These are phyloP conservation scores for Eimeria tenella DNA, from an alignment of 169 alveolate genomes.

Conservation along the genomic window DNA sequence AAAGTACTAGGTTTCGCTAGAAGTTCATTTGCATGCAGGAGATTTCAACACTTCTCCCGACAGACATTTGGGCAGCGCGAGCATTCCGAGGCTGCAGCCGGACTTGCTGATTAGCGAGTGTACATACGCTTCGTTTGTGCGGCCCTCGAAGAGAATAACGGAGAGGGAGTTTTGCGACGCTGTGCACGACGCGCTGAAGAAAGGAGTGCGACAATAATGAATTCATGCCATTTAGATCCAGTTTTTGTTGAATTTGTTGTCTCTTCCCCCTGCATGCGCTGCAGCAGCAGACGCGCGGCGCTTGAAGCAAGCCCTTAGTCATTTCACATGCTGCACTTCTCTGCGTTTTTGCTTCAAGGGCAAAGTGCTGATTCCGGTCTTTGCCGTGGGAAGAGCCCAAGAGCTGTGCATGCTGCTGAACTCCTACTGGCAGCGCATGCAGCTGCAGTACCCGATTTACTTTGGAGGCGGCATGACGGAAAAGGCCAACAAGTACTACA, in stretches of 20 bases:
- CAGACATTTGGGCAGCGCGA: constrained; percentile 80
- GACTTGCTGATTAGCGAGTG: constrained; percentile 96
- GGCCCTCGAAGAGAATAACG: constrained; percentile 97
- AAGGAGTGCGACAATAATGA: constrained; percentile 88
- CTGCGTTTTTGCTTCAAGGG: constrained; percentile 26
- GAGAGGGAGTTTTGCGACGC: constrained; percentile 96
- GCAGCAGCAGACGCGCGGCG: background rate
- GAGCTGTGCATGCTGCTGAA: constrained; percentile 98
- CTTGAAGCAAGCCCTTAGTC: background rate
- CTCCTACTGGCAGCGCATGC: constrained; percentile 97
- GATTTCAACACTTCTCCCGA: constrained; percentile 98
- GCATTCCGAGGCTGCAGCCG: constrained; percentile 93
- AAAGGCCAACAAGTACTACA: constrained; percentile 96
- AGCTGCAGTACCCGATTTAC: constrained; percentile 95
- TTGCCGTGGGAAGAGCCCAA: constrained; percentile 99
- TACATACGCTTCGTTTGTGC: constrained; percentile 97
- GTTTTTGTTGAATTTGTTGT: background rate
- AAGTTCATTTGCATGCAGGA: no score
- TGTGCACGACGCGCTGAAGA: constrained; percentile 90
- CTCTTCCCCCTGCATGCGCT: background rate
- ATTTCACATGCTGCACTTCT: background rate
- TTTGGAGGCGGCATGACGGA: constrained; percentile 99
- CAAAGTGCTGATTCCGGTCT: constrained; percentile 98
- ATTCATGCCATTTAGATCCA: no score
- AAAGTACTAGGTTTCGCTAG: no score